Conservation (phyloP, 1,284 basidiomycete genomes). For the Melampsora larici-populina region DNA sequence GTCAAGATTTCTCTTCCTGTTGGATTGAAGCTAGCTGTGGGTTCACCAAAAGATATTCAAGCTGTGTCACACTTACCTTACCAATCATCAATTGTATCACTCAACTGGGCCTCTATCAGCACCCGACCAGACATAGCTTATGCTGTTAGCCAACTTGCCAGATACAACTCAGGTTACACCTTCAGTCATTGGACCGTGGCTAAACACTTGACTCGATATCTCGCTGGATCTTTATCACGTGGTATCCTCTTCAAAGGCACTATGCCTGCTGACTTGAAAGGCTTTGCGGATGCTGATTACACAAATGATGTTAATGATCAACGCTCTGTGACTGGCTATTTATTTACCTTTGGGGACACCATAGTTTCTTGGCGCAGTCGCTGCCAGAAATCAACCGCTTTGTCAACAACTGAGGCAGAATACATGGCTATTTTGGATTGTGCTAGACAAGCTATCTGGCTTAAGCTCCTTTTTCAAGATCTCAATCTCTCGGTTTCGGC, state of each 20-base stretch:
- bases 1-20: background rate
- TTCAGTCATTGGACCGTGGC: background rate
- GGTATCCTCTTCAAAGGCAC: background rate
- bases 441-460: background rate
- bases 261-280: background rate
- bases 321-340: background rate
- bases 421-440: background rate
- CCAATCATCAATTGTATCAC: background rate
- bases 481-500: no score
- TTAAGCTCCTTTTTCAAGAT: background rate
- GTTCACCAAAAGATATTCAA: background rate
- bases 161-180: background rate
- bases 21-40: background rate
- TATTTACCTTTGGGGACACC: background rate
- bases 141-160: background rate
- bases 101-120: background rate
- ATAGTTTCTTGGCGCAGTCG: background rate
- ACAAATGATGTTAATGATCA: background rate
- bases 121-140: no score
- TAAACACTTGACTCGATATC: background rate
- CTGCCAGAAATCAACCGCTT: background rate
- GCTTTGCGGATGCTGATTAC: background rate
- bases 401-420: no score
- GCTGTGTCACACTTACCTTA: background rate
- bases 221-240: background rate